These are phyloP conservation scores for Areca catechu DNA, from an alignment of 176 grass and related monocot genomes.

Conservation along the genomic window DNA sequence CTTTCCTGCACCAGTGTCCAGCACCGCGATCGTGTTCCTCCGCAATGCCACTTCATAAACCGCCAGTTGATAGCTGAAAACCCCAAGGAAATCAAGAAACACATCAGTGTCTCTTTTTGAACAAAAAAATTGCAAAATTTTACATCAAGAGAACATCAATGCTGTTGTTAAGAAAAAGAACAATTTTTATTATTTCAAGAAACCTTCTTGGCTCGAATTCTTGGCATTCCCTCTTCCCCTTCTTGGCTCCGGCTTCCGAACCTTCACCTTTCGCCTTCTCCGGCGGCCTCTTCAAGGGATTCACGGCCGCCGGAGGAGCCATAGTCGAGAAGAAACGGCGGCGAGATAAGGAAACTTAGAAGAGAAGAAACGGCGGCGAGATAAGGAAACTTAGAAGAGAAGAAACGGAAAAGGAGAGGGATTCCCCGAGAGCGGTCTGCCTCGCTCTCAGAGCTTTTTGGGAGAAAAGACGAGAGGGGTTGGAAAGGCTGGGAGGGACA, in stretches of 20 bases:
- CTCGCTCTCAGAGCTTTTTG: too few species aligned
- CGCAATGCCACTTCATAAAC: conserved; percentile 56
- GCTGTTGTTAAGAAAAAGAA: too few species aligned
- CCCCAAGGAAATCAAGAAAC: too few species aligned
- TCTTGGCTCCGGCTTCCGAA: conserved; percentile 11
- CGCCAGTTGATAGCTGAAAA: conserved; percentile 60
- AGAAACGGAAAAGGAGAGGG: too few species aligned
- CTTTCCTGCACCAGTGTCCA: conserved; percentile 75
- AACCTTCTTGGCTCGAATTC: conserved; percentile 37
- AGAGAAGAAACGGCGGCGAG: too few species aligned
- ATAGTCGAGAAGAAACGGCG: background rate
- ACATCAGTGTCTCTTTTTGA: too few species aligned
- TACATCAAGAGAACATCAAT: background rate
- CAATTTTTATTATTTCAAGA: background rate
- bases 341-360: too few species aligned
- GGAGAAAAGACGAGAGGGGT: too few species aligned
- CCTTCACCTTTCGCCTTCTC: conserved; percentile 1
- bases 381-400: too few species aligned
- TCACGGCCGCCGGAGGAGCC: background rate
- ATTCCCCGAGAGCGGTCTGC: too few species aligned
- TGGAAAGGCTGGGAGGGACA: too few species aligned
- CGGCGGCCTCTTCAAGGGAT: conserved; percentile 15
- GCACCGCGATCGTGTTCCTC: conserved; percentile 71
- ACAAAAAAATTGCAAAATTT: too few species aligned
- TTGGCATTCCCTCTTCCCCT: conserved; percentile 13